Evolutionary conservation across 495 filamentous ascomycete species (phyloP).

Genomic region (Saxophila tyrrhenica): DNA sequence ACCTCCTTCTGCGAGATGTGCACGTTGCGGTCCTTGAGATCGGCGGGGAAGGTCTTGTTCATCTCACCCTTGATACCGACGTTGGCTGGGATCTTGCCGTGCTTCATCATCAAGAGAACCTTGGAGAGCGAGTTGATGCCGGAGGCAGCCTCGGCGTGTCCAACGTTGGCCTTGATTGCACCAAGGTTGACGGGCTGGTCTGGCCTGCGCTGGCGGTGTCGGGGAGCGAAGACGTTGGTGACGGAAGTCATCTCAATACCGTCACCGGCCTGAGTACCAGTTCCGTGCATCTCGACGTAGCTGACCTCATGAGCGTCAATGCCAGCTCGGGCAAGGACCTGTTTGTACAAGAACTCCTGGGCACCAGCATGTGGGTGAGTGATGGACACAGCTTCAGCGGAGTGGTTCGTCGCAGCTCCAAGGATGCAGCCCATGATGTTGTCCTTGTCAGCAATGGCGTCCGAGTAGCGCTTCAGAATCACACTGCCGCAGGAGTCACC

Average conservation of each 20-base stretch:
- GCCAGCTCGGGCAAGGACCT: conserved; percentile 34
- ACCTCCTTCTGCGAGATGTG: conserved; percentile 52
- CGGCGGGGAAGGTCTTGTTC: conserved; percentile 70
- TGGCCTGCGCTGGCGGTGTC: conserved; percentile 47
- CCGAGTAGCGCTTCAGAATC: conserved; percentile 39
- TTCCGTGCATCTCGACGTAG: conserved; percentile 45
- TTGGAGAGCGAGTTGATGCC: conserved; percentile 76
- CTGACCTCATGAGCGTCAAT: conserved; percentile 39
- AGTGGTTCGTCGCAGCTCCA: conserved; percentile 34
- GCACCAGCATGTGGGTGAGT: conserved; percentile 39
- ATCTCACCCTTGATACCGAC: conserved; percentile 78
- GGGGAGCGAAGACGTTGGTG: conserved; percentile 69
- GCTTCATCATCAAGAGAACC: conserved; percentile 75
- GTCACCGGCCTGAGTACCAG: conserved; percentile 37
- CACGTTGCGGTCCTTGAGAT: conserved; percentile 63
- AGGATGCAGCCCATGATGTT: conserved; percentile 37
- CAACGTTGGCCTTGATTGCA: conserved; percentile 78
- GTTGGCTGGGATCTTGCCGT: conserved; percentile 73
- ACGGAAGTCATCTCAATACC: conserved; percentile 36
- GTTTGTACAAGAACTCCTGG: conserved; percentile 36
- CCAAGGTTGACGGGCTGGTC: conserved; percentile 70
- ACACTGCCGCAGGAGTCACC: conserved; percentile 36
- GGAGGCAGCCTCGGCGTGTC: conserved; percentile 82
- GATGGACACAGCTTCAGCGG: conserved; percentile 34
- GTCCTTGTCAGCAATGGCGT: conserved; percentile 39